A percentile compares a stretch with the other conserved stretches of the same genome.
phyloP scores from a whole-genome alignment of 768 basidiomycete genomes.

The Boletus vinaceobasis region DNA sequence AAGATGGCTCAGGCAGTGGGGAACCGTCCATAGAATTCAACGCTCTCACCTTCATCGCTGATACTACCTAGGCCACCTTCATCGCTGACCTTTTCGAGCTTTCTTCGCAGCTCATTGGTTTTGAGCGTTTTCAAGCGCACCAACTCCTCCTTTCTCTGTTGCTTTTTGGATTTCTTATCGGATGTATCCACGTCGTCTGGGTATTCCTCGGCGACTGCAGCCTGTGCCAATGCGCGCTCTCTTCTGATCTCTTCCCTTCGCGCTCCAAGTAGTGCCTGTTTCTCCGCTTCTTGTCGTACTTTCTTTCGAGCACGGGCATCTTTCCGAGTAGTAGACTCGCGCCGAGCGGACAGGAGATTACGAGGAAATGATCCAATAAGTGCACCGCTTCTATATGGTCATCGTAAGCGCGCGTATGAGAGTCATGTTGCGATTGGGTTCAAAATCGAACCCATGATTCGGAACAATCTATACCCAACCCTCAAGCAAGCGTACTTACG shows the following conservation, averaged over 20 bases:
- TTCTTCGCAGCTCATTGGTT: conserved; percentile 73
- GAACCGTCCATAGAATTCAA: not conserved
- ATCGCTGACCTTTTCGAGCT: conserved; percentile 66
- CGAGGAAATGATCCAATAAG: conserved; percentile 77
- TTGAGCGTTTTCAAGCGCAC: conserved; percentile 80
- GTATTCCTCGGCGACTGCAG: conserved; percentile 68
- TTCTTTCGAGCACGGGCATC: conserved; percentile 78
- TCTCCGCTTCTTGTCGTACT: conserved; percentile 61
- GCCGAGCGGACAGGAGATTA: conserved; percentile 59
- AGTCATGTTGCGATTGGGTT: not conserved
- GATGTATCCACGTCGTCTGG: conserved; percentile 79
- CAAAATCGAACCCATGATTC: not conserved
- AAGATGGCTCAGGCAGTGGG: not conserved
- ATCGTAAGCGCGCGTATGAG: not conserved
- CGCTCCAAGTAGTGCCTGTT: conserved; percentile 73
- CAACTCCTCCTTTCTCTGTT: conserved; percentile 63
- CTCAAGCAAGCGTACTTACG: conserved; percentile 48
- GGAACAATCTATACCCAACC: not conserved
- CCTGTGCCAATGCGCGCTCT: conserved; percentile 60
- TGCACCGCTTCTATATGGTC: conserved; percentile 52
- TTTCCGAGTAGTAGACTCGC: conserved; percentile 76
- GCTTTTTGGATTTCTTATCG: conserved; percentile 23
- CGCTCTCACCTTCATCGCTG: conserved; percentile 23
- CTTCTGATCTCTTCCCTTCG: conserved; percentile 74
- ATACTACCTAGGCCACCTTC: conserved; percentile 58